Conservation (phyloP, 805 yeast species). For the Lachancea dasiensis region DNA sequence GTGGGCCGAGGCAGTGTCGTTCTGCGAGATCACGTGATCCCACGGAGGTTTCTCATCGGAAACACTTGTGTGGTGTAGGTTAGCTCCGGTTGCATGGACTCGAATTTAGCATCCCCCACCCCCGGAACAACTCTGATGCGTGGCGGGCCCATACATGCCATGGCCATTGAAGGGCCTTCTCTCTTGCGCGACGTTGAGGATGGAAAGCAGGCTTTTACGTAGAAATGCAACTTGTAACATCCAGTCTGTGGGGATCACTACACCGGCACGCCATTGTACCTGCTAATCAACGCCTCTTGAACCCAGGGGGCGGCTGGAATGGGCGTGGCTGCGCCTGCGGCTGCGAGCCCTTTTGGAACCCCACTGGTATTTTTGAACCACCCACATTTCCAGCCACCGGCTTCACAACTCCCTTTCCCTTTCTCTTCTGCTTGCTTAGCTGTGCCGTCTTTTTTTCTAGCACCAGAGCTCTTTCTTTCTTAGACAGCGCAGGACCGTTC, state of each 20-base stretch:
- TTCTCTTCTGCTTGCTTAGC: constrained; percentile 28
- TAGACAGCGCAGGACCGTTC: constrained; percentile 50
- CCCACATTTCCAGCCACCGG: constrained; percentile 2
- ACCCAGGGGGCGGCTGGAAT: constrained; percentile 46
- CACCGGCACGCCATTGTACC: not conserved
- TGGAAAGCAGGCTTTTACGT: no score
- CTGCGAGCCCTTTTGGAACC: constrained; percentile 8
- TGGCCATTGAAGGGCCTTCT: no score
- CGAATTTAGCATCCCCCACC: no score
- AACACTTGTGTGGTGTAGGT: no score
- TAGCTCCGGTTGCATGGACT: no score
- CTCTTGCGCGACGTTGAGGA: no score
- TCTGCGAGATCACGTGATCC: no score
- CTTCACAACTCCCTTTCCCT: constrained; percentile 10
- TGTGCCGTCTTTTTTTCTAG: constrained; percentile 33
- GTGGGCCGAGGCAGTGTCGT: no score
- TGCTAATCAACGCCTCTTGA: constrained; percentile 20
- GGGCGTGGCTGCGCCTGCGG: constrained; percentile 32
- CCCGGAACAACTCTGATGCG: no score
- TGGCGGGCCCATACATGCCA: no score
- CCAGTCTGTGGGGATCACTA: not conserved
- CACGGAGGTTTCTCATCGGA: no score
- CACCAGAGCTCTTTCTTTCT: constrained; percentile 32
- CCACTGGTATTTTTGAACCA: not conserved
- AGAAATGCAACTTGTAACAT: no score